A percentile compares a stretch with the other conserved stretches of the same genome.
Evolutionary conservation across 108 stramenopile genomes (phyloP).

Genomic region (Nitzschia sp.): DNA sequence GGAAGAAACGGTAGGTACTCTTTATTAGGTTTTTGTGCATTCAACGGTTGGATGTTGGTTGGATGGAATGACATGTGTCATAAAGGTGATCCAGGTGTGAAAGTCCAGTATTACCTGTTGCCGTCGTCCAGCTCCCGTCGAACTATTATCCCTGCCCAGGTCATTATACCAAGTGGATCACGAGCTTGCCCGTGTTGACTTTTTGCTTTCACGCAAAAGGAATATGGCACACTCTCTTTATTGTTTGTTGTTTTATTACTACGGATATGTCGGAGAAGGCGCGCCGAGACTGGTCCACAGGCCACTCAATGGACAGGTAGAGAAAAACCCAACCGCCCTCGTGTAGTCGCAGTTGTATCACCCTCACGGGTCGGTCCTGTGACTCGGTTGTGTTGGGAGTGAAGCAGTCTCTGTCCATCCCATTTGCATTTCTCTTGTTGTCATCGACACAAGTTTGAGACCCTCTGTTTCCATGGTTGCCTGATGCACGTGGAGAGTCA

Average conservation of each 20-base stretch:
- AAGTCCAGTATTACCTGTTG: too few species aligned
- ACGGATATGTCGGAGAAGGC: conserved; percentile 34
- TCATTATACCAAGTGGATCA: conserved; percentile 70
- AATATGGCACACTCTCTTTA: conserved; percentile 14
- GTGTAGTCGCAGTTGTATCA: conserved; percentile 46
- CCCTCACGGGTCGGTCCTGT: conserved; percentile 57
- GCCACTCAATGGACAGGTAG: conserved; percentile 49
- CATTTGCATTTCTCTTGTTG: conserved; percentile 15
- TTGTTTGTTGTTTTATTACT: conserved; percentile 18
- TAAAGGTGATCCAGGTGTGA: too few species aligned
- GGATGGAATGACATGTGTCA: neutral
- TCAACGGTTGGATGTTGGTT: neutral
- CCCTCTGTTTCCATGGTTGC: conserved; percentile 75
- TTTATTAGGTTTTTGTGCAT: neutral
- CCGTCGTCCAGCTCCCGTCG: too few species aligned
- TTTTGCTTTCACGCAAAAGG: too few species aligned
- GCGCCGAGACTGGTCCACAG: conserved; percentile 64
- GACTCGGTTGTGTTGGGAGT: conserved; percentile 16
- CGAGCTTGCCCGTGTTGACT: conserved; percentile 57
- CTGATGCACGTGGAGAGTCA: conserved; percentile 34
- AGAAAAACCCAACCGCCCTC: conserved; percentile 37
- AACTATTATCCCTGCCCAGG: conserved; percentile 44
- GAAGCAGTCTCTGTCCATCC: conserved; percentile 13
- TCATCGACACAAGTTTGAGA: conserved; percentile 18
- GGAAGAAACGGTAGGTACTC: conserved; percentile 77